Evolutionary conservation across 352 stramenopile species (phyloP), one percentile per base, ranked within the genome.

Genomic region (Globisporangium yorkense): DNA sequence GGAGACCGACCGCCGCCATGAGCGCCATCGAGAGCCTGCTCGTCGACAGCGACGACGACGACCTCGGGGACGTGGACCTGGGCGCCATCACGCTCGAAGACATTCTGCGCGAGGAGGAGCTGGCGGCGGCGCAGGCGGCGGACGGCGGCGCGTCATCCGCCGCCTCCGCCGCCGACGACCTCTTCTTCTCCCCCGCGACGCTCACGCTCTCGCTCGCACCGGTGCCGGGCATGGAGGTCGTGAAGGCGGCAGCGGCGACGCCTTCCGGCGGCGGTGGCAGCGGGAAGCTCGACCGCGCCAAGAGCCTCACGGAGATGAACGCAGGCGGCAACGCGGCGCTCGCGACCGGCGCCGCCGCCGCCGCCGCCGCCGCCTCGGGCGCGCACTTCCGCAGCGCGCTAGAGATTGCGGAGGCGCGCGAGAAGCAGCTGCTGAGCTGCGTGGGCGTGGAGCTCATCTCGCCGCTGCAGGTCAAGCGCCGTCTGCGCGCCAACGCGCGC

Each of bases 361-460:
- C 44, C 29, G 64, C 66, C 10, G 63, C 60, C 5, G 59, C 56
- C 6, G 7, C 70, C 16, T 21, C 61, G 13, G 48, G 60, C 3
- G 40, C 59, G 37, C 75, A 77, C 33, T 82, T 88, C 35, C 74
- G 80, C 16, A 78, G 73, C 9, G 69, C 82, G 51, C 63, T 94
- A 49, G 75, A 92, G 66, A 88, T 94, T 45, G 84, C 84, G 2
- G 81, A 92, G 54, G 80, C 84, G 8, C 68, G 83, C 16, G 84
- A 94, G 67, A 82, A 88, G 53, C 76, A 90, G 61, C 69, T 94
- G 21, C 67, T 94, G 57, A 92, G 81, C 63, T 90, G 80, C 31
- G 77, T 92, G n/a, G 77, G 79, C 9, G 84, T 92, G 43, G 81
- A 91, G 50, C 66, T 94, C 43, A 79, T 94, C 49, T 92, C 82